Evolutionary conservation across 805 yeast species (phyloP).

Genomic region (Teunomyces gatunensis): DNA sequence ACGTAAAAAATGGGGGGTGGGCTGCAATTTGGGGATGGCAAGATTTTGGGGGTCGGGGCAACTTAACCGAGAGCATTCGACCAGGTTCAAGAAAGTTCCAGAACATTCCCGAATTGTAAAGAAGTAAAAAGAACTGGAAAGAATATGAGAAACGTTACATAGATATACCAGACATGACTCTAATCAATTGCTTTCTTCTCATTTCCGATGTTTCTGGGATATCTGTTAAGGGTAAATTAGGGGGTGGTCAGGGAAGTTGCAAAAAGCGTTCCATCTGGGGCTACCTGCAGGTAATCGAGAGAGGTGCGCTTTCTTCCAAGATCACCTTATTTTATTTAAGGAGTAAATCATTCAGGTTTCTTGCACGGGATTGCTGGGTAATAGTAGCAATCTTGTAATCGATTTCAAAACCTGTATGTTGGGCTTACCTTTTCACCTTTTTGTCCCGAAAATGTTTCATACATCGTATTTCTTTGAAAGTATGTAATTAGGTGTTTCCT

Average conservation of each 20-base stretch:
- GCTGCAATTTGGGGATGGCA: constrained; percentile 1
- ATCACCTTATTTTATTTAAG: not conserved
- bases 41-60: not conserved
- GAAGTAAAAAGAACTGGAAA: not conserved
- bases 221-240: too few species aligned
- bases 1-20: constrained; percentile 2
- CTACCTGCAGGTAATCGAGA: not conserved
- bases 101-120: not conserved
- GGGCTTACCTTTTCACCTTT: too few species aligned
- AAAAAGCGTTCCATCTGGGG: not conserved
- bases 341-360: not conserved
- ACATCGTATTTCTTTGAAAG: too few species aligned
- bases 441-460: too few species aligned
- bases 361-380: not conserved
- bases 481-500: too few species aligned
- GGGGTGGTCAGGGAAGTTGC: not conserved
- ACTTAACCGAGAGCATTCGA: not conserved
- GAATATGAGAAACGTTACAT: not conserved
- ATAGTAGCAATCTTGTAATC: not conserved
- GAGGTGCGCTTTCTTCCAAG: not conserved
- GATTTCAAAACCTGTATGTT: too few species aligned
- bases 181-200: too few species aligned
- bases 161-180: too few species aligned
- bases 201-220: too few species aligned
- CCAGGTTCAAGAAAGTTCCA: not conserved